Base-by-base conservation (phyloP, 2,329 filamentous ascomycete species). In the Dothidotthia symphoricarpi region DNA sequence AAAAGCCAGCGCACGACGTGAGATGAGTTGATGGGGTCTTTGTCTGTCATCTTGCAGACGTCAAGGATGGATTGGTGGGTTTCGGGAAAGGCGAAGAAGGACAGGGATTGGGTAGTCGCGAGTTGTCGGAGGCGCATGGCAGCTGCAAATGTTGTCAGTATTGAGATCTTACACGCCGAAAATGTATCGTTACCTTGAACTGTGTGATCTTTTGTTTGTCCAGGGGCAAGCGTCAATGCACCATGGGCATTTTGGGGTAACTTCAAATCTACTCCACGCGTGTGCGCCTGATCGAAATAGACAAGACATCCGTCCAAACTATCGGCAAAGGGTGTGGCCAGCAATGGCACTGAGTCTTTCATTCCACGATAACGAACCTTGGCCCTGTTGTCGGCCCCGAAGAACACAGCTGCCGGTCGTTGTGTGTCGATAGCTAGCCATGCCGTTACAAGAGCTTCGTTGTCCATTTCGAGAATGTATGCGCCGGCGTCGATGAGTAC, bases 401-500 rank as follows among this genome's bases (percentile, higher is more conserved):
- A 82, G 43, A 71, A 83, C 0, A 83, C 55, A 0, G 76, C 80
- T 0, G 72, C 79, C 1, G 62, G 57, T 0, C 72, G 72, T 2
- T 53, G 12, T 0, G 24, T 11, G 28, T 80, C 75, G 1, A 71
- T 54, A 0, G 61, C 51, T 0, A 83, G 53, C 80, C 80, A 83
- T 1, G 63, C 59, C 9, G 61, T 63, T 0, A 69, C 78, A 0
- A 83, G 59, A 0, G 61, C 59, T 1, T 57, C 33, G 49, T 82
- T 85, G 41, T 74, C 69, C 67, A 80, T 76, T 49, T 85, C 82
- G 0, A 85, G 57, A 11, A 85, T 77, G 10, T 80, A 75, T 0
- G 82, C 81, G 0, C 82, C 82, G 0, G 80, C 76, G 53, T 85
- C 82, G 0, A 86, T 81, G 0, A 86, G 64, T 0, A 85, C 68